phyloP scores from a whole-genome alignment of 1,139 yeast species.

The Geotrichum australiense region DNA sequence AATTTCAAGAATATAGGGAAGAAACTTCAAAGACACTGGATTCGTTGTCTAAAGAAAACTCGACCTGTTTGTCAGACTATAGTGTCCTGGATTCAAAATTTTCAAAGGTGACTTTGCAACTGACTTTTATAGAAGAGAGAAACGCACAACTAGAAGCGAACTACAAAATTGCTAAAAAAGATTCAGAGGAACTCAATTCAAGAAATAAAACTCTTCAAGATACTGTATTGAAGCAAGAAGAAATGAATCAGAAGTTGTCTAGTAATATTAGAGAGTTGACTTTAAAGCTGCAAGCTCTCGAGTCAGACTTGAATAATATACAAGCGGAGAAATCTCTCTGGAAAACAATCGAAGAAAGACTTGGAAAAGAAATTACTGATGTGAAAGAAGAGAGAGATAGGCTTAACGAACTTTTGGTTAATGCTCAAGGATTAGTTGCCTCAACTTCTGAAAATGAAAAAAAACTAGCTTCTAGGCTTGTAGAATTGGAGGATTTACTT shows the following conservation, averaged over 20 bases:
- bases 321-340: constrained; percentile 51
- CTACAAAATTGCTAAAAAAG: constrained; percentile 38
- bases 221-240: constrained; percentile 46
- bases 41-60: constrained; percentile 38
- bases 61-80: constrained; percentile 42
- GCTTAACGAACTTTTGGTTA: constrained; percentile 53
- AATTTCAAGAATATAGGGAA: constrained; percentile 35
- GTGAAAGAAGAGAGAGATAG: constrained; percentile 54
- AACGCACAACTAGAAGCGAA: constrained; percentile 32
- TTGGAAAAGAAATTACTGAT: constrained; percentile 48
- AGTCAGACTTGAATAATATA: constrained; percentile 44
- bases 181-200: constrained; percentile 41
- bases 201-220: constrained; percentile 50
- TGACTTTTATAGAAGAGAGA: constrained; percentile 44
- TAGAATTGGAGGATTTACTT: background rate
- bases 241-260: constrained; percentile 49
- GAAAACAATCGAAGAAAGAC: constrained; percentile 45
- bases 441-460: constrained; percentile 25
- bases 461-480: background rate
- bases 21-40: constrained; percentile 42
- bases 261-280: constrained; percentile 38
- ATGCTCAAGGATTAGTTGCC: constrained; percentile 42
- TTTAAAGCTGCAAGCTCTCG: constrained; percentile 23
- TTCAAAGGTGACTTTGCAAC: constrained; percentile 43
- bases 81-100: constrained; percentile 41